phyloP scores from a whole-genome alignment of 306 rosid genomes.

The Comarum palustre region DNA sequence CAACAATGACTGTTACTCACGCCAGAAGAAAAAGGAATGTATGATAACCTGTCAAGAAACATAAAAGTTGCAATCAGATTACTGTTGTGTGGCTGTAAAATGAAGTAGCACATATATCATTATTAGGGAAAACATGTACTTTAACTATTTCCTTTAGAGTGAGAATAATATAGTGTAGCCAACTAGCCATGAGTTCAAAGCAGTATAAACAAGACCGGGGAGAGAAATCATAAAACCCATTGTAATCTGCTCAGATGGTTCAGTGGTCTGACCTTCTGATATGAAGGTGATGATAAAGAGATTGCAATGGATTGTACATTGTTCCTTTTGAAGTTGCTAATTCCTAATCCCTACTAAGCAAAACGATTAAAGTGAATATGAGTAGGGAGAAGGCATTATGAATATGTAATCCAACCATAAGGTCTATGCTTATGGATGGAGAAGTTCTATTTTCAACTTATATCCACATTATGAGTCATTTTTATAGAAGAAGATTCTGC shows the following conservation, averaged over 20 bases:
- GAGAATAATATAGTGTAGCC: background rate
- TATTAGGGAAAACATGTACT: background rate
- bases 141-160: background rate
- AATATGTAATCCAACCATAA: background rate
- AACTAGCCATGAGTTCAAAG: background rate
- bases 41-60: background rate
- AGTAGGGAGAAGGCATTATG: background rate
- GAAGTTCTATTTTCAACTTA: too few relatives aligned
- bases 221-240: background rate
- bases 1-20: background rate
- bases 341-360: background rate
- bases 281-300: background rate
- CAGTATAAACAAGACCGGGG: background rate
- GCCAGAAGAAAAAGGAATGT: background rate
- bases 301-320: background rate
- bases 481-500: background rate
- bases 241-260: background rate
- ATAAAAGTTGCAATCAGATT: background rate
- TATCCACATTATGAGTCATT: too few relatives aligned
- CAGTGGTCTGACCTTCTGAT: conserved; percentile 8
- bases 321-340: background rate
- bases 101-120: background rate
- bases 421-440: background rate
- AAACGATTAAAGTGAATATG: background rate
- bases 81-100: background rate